These are phyloP conservation scores for Cadophora sp. DNA, from an alignment of 2,329 filamentous ascomycete species.

Conservation along the genomic window DNA sequence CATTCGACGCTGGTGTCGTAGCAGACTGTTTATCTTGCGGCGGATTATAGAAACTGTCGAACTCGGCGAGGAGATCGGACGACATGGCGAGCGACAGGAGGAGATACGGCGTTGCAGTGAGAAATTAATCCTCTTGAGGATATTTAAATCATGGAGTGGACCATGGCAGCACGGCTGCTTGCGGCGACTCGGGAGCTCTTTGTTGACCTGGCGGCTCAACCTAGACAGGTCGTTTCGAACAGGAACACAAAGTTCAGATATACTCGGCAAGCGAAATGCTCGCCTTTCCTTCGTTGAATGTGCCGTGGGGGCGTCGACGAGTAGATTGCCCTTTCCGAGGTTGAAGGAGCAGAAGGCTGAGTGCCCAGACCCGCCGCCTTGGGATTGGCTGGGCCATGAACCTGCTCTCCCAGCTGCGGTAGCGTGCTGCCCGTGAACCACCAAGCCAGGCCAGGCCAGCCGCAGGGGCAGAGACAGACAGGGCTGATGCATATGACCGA, in stretches of 20 bases:
- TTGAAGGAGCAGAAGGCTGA: conserved; percentile 24
- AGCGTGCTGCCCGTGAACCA: conserved; percentile 6
- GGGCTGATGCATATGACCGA: conserved; percentile 11
- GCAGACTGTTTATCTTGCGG: conserved; percentile 43
- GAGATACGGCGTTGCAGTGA: conserved; percentile 1
- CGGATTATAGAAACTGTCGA: conserved; percentile 56
- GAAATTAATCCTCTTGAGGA: background rate
- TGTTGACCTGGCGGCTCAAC: background rate
- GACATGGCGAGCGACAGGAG: conserved; percentile 55
- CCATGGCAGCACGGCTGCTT: conserved; percentile 11
- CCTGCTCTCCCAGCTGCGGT: background rate
- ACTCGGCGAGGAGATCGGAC: conserved; percentile 69
- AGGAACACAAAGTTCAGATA: background rate
- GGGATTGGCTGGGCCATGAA: conserved; percentile 8
- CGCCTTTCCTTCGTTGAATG: conserved; percentile 1
- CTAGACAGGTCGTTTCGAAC: background rate
- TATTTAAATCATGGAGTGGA: conserved; percentile 14
- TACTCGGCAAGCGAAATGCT: background rate
- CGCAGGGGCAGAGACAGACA: conserved; percentile 12
- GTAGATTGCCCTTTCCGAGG: background rate
- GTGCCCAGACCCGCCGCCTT: background rate
- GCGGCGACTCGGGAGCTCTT: background rate
- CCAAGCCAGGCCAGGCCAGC: conserved; percentile 10
- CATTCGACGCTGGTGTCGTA: conserved; percentile 34
- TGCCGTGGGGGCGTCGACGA: background rate